phyloP scores from a whole-genome alignment of 768 basidiomycete genomes.

The Lepiota subincarnata region DNA sequence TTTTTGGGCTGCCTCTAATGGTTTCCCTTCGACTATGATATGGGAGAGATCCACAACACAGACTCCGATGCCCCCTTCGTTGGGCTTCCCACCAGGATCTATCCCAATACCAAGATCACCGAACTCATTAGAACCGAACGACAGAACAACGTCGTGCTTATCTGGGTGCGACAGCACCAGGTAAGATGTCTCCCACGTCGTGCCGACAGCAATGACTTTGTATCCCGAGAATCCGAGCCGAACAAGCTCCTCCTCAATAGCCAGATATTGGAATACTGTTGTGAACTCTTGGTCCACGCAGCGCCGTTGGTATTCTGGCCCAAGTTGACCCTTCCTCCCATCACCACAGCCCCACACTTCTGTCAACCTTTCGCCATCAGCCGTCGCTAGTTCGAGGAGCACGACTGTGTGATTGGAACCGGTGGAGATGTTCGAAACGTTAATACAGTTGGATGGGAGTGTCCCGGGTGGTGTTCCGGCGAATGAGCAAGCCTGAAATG shows the following conservation, averaged over 20 bases:
- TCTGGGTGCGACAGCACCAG: slow-evolving; percentile 49
- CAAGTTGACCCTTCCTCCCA: slow-evolving; percentile 69
- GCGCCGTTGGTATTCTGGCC: slow-evolving; percentile 31
- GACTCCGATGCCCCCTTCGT: slow-evolving; percentile 19
- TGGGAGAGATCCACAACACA: slow-evolving; percentile 43
- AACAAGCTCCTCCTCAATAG: slow-evolving; percentile 29
- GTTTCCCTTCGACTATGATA: slow-evolving; percentile 23
- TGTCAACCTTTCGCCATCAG: slow-evolving; percentile 9
- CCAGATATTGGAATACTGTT: slow-evolving; percentile 45
- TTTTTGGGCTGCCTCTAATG: slow-evolving; percentile 17
- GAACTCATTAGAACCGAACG: slow-evolving; percentile 84
- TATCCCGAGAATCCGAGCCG: slow-evolving; percentile 36
- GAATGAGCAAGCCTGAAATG: slow-evolving; percentile 40
- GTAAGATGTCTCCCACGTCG: slow-evolving; percentile 85
- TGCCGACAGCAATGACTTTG: slow-evolving; percentile 46
- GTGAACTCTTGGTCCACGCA: slow-evolving; percentile 16
- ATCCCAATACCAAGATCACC: slow-evolving; percentile 68
- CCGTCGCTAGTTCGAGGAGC: slow-evolving; percentile 41
- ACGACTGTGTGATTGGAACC: slow-evolving; percentile 81
- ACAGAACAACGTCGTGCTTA: slow-evolving; percentile 52
- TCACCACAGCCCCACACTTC: slow-evolving; percentile 78
- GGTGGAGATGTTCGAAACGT: slow-evolving; percentile 50
- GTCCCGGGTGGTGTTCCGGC: slow-evolving; percentile 20
- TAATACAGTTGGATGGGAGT: slow-evolving; percentile 25
- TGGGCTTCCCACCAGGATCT: slow-evolving; percentile 3